These are phyloP conservation scores for Dryas octopetala DNA, from an alignment of 306 rosid species.

Conservation along the genomic window DNA sequence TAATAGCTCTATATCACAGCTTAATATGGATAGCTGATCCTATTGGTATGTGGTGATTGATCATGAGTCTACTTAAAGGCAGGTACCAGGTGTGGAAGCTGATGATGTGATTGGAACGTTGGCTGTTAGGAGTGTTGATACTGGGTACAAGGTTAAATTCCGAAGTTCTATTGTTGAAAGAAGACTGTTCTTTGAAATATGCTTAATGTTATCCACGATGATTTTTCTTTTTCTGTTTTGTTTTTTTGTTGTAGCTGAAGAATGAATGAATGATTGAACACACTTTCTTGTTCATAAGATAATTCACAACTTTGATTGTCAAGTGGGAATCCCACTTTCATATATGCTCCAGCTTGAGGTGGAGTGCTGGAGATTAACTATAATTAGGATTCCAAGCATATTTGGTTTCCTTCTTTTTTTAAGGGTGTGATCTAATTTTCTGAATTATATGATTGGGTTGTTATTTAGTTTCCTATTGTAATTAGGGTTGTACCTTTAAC, in stretches of 20 bases:
- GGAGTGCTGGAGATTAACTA: neutral
- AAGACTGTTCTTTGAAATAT: neutral
- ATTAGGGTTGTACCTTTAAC: neutral
- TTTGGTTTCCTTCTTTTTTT: neutral
- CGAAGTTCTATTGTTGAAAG: constrained; percentile 19
- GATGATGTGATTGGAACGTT: constrained; percentile 98
- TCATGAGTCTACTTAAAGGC: constrained; percentile 34
- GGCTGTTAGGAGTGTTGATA: constrained; percentile 75
- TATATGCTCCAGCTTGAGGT: neutral
- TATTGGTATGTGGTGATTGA: constrained; percentile 21
- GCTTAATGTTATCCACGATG: neutral
- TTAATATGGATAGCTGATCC: constrained; percentile 18
- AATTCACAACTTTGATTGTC: neutral
- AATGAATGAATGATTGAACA: neutral
- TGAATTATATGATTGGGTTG: neutral
- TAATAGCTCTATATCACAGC: constrained; percentile 33
- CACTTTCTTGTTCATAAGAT: neutral
- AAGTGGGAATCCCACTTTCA: neutral
- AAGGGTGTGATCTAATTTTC: neutral
- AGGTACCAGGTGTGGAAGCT: constrained; percentile 99
- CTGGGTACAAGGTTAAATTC: constrained; percentile 81
- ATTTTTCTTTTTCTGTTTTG: neutral
- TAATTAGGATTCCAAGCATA: neutral
- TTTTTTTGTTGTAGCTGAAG: neutral
- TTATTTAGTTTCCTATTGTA: neutral